Evolutionary conservation across 2,329 filamentous ascomycete genomes (phyloP).

Genomic region (Ilyonectria mors-panacis): DNA sequence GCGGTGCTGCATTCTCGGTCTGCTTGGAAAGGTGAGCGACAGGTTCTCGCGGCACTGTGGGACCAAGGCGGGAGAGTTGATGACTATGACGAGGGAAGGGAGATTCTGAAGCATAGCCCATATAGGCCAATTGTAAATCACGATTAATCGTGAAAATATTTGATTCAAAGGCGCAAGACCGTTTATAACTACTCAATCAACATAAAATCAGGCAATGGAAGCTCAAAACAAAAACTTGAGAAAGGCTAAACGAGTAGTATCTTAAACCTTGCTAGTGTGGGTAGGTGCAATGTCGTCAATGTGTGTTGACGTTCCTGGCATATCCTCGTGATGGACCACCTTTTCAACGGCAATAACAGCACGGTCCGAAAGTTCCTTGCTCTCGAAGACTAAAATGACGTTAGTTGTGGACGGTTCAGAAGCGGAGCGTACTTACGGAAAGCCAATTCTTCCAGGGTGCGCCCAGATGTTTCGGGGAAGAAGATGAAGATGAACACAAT

Average conservation of each 20-base stretch:
- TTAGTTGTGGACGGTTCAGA: not conserved
- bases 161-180: no score
- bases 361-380: conserved; percentile 20
- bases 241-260: not conserved
- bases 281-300: not conserved
- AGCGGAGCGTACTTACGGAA: conserved; percentile 28
- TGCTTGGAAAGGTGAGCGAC: conserved; percentile 50
- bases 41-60: conserved; percentile 52
- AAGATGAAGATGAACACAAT: conserved; percentile 77
- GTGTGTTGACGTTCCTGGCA: not conserved
- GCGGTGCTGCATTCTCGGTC: conserved; percentile 52
- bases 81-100: conserved; percentile 45
- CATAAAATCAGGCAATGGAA: not conserved
- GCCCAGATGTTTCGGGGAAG: conserved; percentile 83
- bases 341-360: conserved; percentile 20
- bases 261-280: not conserved
- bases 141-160: not conserved
- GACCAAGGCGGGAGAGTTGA: conserved; percentile 45
- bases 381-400: conserved; percentile 19
- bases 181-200: no score
- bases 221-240: not conserved
- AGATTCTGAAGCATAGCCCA: conserved; percentile 24
- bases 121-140: conserved; percentile 2
- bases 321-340: conserved; percentile 21
- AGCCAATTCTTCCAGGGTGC: conserved; percentile 76